These are phyloP conservation scores for Novymonas esmeraldas DNA, from an alignment of 208 protist species.

Conservation along the genomic window DNA sequence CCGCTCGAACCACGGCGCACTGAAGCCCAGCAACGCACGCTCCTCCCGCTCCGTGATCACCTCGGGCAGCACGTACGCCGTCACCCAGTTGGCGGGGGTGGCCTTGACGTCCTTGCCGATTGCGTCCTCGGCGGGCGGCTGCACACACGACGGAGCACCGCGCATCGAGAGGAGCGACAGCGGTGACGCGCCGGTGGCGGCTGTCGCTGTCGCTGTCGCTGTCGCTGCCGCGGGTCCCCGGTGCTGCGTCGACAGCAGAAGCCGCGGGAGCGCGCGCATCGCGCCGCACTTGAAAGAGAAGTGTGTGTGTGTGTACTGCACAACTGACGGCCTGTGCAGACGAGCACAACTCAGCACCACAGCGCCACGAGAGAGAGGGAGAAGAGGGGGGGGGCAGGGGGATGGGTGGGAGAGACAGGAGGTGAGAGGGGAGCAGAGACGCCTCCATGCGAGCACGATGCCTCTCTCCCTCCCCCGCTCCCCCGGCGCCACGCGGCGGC, in stretches of 20 bases:
- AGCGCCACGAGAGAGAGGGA: too few relatives aligned
- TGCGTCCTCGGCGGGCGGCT: conserved; percentile 61
- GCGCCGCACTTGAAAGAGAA: too few relatives aligned
- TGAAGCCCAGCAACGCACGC: conserved; percentile 53
- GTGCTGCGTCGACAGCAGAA: neutral
- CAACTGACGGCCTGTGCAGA: too few relatives aligned
- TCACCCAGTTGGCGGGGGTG: conserved; percentile 67
- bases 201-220: neutral
- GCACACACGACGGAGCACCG: conserved; percentile 70
- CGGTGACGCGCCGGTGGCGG: neutral
- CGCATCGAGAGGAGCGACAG: conserved; percentile 64
- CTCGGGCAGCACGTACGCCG: conserved; percentile 77
- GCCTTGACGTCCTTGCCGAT: conserved; percentile 70
- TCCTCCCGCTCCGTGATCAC: conserved; percentile 74
- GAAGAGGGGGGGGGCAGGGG: too few relatives aligned
- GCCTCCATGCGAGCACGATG: too few relatives aligned
- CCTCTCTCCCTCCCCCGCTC: too few relatives aligned
- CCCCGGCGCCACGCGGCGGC: too few relatives aligned
- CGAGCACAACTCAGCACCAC: too few relatives aligned
- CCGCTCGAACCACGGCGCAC: conserved; percentile 75
- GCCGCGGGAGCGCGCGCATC: neutral
- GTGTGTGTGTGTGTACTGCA: too few relatives aligned
- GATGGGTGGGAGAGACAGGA: too few relatives aligned
- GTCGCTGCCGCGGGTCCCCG: neutral
- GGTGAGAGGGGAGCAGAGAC: too few relatives aligned